phyloP scores from a whole-genome alignment of 176 grass and related monocot genomes.

The Melocanna baccifera region DNA sequence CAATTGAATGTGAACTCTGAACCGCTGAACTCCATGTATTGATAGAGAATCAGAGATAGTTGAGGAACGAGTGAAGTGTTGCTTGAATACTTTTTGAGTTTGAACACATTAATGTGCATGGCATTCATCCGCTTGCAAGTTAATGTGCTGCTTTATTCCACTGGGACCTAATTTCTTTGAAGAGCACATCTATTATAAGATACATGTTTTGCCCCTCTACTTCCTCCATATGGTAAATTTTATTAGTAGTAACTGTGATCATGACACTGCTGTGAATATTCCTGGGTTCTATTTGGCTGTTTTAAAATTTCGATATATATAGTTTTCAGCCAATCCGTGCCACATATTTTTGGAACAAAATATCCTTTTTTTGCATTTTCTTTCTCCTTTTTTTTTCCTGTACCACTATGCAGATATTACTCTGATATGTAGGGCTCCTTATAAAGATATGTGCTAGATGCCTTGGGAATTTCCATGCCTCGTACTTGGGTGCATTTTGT shows the following conservation, averaged over 20 bases:
- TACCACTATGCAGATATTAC: neutral
- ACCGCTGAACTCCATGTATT: neutral
- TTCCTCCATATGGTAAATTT: neutral
- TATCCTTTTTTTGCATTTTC: neutral
- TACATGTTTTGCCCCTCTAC: neutral
- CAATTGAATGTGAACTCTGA: constrained; percentile 23
- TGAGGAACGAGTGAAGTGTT: constrained; percentile 10
- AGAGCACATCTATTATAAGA: neutral
- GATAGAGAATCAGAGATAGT: constrained; percentile 8
- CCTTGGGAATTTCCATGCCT: neutral
- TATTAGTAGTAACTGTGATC: neutral
- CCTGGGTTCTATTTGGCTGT: neutral
- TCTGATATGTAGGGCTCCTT: neutral
- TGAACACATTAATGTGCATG: constrained; percentile 5
- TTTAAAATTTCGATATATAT: neutral
- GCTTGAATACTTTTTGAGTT: neutral
- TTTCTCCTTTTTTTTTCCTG: neutral
- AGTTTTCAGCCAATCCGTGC: neutral
- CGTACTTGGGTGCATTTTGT: neutral
- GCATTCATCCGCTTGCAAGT: constrained; percentile 9
- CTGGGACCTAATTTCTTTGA: neutral
- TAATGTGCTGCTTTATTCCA: constrained; percentile 7
- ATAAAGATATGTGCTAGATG: neutral
- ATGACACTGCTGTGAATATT: constrained; percentile 2
- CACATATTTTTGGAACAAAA: neutral